phyloP scores from a whole-genome alignment of 2,329 filamentous ascomycete genomes.

The Fusarium acutatum region DNA sequence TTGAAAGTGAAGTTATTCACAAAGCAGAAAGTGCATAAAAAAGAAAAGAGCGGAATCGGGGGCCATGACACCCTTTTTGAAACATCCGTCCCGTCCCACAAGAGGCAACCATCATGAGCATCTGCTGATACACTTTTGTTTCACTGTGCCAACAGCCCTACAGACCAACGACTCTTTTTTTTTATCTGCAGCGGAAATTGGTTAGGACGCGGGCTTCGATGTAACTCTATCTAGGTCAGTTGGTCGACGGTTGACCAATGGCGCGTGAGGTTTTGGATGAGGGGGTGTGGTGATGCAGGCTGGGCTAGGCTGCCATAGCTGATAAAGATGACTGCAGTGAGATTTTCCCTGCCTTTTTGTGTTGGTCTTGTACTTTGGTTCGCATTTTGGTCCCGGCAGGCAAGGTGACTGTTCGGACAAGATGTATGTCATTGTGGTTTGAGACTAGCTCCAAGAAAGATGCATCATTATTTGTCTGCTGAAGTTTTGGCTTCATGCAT shows the following conservation, averaged over 20 bases:
- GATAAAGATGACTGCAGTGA: conserved; percentile 23
- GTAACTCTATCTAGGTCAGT: conserved; percentile 32
- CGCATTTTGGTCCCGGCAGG: conserved; percentile 1
- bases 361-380: conserved; percentile 14
- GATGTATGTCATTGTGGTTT: not conserved
- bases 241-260: conserved; percentile 26
- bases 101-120: conserved; percentile 32
- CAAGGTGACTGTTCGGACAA: not conserved
- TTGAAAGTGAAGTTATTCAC: conserved; percentile 28
- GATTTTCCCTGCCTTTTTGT: conserved; percentile 17
- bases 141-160: not conserved
- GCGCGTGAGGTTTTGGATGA: not conserved
- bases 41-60: not conserved
- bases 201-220: conserved; percentile 2
- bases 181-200: conserved; percentile 13
- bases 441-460: not conserved
- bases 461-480: not conserved
- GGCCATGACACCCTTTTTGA: conserved; percentile 30
- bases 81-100: conserved; percentile 19
- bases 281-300: conserved; percentile 34
- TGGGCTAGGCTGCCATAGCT: conserved; percentile 33
- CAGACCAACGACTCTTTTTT: not conserved
- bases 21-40: conserved; percentile 25
- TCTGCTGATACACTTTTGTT: conserved; percentile 36
- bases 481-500: not conserved